phyloP scores from a whole-genome alignment of 345 rosid genomes.

The Microcos paniculata region DNA sequence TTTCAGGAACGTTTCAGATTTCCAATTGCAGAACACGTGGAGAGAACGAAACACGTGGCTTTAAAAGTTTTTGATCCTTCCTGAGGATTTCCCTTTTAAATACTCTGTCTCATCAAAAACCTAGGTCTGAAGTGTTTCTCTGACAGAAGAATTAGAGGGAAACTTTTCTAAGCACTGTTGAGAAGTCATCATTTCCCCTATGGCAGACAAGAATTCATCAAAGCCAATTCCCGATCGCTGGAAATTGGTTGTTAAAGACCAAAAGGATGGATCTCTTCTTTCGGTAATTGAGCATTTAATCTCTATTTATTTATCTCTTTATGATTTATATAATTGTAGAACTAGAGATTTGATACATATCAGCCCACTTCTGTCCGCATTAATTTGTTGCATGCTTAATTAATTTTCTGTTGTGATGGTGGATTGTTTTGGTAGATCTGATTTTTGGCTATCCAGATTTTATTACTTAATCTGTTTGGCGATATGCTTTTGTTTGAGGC shows the following conservation, averaged over 20 bases:
- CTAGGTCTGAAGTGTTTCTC: constrained; percentile 7
- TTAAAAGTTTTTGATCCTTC: neutral
- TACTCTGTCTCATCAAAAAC: constrained; percentile 16
- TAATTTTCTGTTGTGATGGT: neutral
- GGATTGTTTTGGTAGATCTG: constrained; percentile 10
- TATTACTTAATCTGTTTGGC: constrained; percentile 11
- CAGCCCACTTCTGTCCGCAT: neutral
- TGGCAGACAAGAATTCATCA: constrained; percentile 15
- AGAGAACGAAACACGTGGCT: constrained; percentile 19
- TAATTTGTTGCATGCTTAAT: constrained; percentile 2
- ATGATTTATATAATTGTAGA: neutral
- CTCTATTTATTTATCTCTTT: neutral
- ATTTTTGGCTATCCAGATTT: constrained; percentile 10
- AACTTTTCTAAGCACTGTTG: neutral
- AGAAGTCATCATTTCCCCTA: constrained; percentile 1
- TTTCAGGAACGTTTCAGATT: constrained; percentile 10
- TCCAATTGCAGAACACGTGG: constrained; percentile 5
- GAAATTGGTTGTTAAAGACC: neutral
- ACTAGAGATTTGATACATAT: neutral
- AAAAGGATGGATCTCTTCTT: constrained; percentile 13
- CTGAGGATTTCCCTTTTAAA: constrained; percentile 12
- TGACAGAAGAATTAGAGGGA: neutral
- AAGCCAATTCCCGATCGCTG: constrained; percentile 22
- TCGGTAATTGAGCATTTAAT: constrained; percentile 17
- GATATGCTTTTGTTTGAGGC: constrained; percentile 4